These are phyloP conservation scores for Coffea canephora DNA, from an alignment of 257 asterid genomes.

Conservation along the genomic window DNA sequence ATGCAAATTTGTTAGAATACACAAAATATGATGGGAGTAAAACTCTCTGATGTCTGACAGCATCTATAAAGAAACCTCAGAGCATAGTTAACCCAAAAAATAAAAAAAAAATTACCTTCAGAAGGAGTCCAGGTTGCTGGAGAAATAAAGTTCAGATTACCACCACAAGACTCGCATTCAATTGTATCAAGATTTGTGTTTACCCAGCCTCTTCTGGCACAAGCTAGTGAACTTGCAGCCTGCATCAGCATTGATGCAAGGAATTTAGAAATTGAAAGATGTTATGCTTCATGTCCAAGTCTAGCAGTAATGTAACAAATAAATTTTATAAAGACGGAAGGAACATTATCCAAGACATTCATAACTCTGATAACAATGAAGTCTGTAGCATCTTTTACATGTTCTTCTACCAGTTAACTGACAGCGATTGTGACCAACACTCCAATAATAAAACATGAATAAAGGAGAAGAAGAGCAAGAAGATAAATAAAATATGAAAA, in stretches of 20 bases:
- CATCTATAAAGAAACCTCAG: background rate
- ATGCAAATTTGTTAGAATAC: background rate
- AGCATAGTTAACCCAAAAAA: conserved; percentile 16
- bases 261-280: conserved; percentile 1
- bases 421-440: background rate
- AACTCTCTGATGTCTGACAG: background rate
- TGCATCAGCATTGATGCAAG: conserved; percentile 32
- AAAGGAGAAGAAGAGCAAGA: background rate
- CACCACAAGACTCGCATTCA: conserved; percentile 96
- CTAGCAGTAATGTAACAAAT: background rate
- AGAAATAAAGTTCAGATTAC: conserved; percentile 57
- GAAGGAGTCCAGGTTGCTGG: conserved; percentile 64
- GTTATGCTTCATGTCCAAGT: conserved; percentile 13
- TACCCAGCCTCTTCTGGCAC: conserved; percentile 99
- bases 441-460: background rate
- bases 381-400: background rate
- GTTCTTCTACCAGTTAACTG: background rate
- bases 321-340: background rate
- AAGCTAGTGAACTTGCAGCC: conserved; percentile 89
- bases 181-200: conserved; percentile 78
- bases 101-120: conserved; percentile 55
- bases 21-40: background rate
- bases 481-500: background rate
- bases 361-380: background rate
- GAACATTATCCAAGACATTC: background rate